These are phyloP conservation scores for Emmonsiellopsis sp. DNA, from an alignment of 2,329 filamentous ascomycete genomes.

Conservation along the genomic window DNA sequence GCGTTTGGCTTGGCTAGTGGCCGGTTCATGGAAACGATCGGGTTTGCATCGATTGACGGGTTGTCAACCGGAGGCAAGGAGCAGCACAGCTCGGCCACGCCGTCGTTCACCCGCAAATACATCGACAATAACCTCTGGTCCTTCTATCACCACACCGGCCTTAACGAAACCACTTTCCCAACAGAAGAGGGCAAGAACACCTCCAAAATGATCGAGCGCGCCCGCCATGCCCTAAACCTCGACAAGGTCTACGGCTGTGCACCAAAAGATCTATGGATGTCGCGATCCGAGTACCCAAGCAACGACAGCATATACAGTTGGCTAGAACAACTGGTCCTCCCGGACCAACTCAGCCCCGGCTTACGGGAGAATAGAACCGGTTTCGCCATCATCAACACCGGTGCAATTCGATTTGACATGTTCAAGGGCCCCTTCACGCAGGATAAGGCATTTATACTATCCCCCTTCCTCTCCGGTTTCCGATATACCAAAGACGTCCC, in stretches of 20 bases:
- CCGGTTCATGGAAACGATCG: slow-evolving; percentile 89
- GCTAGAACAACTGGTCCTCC: slow-evolving; percentile 67
- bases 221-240: slow-evolving; percentile 60
- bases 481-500: slow-evolving; percentile 71
- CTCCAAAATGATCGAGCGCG: slow-evolving; percentile 57
- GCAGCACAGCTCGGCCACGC: slow-evolving; percentile 23
- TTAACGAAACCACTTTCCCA: slow-evolving; percentile 62
- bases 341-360: slow-evolving; percentile 51
- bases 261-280: slow-evolving; percentile 73
- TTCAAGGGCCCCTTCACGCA: slow-evolving; percentile 85
- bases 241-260: slow-evolving; percentile 75
- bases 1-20: slow-evolving; percentile 77
- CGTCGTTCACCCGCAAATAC: slow-evolving; percentile 67
- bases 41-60: slow-evolving; percentile 80
- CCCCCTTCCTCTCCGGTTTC: slow-evolving; percentile 76
- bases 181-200: slow-evolving; percentile 67
- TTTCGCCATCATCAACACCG: slow-evolving; percentile 76
- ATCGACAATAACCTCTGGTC: slow-evolving; percentile 91
- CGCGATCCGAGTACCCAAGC: slow-evolving; percentile 62
- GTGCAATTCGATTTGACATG: slow-evolving; percentile 88
- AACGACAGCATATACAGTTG: slow-evolving; percentile 70
- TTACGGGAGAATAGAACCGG: slow-evolving; percentile 51
- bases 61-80: slow-evolving; percentile 30
- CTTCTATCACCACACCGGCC: slow-evolving; percentile 67
- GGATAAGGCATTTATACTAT: slow-evolving; percentile 77